Conservation (phyloP, 768 basidiomycete genomes). For the Kwoniella sp. region DNA sequence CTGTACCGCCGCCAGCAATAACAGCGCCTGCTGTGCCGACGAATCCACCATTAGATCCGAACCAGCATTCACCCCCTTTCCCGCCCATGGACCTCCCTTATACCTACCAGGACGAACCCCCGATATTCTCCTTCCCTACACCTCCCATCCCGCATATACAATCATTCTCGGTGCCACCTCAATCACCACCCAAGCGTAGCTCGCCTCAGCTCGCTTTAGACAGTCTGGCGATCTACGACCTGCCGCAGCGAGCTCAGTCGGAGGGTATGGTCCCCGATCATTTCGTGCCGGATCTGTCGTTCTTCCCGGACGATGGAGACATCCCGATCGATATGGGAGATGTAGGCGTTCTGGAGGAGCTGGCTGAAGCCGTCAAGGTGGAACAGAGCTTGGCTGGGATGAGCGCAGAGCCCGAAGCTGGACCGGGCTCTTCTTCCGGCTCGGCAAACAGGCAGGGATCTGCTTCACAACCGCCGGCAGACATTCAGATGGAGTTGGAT, state of each 20-base stretch:
- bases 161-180: conserved; percentile 32
- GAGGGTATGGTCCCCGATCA: conserved; percentile 16
- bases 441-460: not conserved
- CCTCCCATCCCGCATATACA: conserved; percentile 14
- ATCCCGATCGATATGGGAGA: conserved; percentile 18
- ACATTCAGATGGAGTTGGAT: not conserved
- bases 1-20: conserved; percentile 35
- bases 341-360: conserved; percentile 19
- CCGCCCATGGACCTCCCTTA: not conserved
- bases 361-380: conserved; percentile 23
- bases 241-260: conserved; percentile 13
- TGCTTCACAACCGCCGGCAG: not conserved
- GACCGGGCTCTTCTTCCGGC: not conserved
- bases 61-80: conserved; percentile 22
- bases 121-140: conserved; percentile 23
- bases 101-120: conserved; percentile 5
- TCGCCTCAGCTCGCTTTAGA: conserved; percentile 10
- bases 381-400: conserved; percentile 13
- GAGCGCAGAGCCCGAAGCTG: conserved; percentile 19
- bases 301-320: conserved; percentile 6
- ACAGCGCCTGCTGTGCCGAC: conserved; percentile 29
- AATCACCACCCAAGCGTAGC: conserved; percentile 22
- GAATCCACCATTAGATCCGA: conserved; percentile 31
- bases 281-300: conserved; percentile 11
- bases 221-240: not conserved